Conservation (phyloP, 768 basidiomycete species). For the Tricholomella constricta region DNA sequence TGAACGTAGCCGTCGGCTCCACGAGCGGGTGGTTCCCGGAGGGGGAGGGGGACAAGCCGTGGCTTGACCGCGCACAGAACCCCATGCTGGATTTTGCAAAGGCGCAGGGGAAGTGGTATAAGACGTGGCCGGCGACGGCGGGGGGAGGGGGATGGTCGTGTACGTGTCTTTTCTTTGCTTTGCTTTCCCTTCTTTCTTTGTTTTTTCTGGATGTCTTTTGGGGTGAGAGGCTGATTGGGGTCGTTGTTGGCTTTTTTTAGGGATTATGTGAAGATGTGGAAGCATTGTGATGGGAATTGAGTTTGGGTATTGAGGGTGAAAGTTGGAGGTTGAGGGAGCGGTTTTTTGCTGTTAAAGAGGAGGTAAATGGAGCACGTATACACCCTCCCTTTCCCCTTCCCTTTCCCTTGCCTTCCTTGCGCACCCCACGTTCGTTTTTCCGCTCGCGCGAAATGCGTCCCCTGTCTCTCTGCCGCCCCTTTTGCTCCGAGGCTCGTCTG, state of each 20-base stretch:
- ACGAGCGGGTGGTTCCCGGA: conserved; percentile 94
- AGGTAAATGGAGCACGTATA: too few species aligned
- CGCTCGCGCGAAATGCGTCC: too few species aligned
- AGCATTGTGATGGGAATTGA: conserved; percentile 44
- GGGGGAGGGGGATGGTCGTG: conserved; percentile 72
- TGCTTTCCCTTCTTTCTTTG: conserved; percentile 2
- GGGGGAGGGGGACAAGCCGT: conserved; percentile 75
- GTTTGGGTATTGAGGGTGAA: too few species aligned
- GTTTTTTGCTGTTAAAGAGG: too few species aligned
- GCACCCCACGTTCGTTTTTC: too few species aligned
- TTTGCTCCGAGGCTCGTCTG: too few species aligned
- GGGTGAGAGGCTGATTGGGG: not conserved
- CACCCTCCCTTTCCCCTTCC: too few species aligned
- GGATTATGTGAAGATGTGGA: conserved; percentile 63
- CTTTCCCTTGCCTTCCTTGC: too few species aligned
- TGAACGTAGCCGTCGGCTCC: conserved; percentile 80
- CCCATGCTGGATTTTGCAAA: conserved; percentile 68
- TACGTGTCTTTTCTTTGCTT: conserved; percentile 33
- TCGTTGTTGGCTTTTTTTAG: too few species aligned
- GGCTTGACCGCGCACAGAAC: conserved; percentile 66
- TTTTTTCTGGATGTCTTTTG: too few species aligned
- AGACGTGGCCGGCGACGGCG: conserved; percentile 70
- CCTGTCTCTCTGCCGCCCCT: too few species aligned
- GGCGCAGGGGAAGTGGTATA: conserved; percentile 62
- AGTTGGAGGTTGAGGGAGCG: too few species aligned